Base-by-base conservation (phyloP, 352 stramenopile genomes). In the Globisporangium viniferum region DNA sequence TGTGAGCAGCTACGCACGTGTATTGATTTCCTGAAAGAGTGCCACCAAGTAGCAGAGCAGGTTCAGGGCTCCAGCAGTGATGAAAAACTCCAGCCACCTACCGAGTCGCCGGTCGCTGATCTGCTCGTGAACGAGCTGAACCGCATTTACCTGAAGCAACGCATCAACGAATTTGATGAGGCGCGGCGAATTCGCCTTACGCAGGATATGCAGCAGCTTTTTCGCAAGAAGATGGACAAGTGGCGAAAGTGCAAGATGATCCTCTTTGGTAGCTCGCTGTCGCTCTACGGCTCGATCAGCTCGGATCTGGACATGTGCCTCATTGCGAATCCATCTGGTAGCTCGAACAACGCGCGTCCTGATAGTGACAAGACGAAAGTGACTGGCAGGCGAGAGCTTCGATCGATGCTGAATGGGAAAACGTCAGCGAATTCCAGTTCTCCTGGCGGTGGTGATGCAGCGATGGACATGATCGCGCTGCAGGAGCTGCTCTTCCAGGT, bases 281-380 rank as follows among this genome's bases (percentile, higher is more conserved):
- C 86, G 51, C 86, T 78, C 56, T 94, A 85, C 48, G 88, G 88
- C 33, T 90, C 88, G 14, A 80, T 77, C 36, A 75, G 64, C 29
- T 95, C 84, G 46, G 88, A 95, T 67, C 61, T 94, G 22, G 88
- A 95, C 68, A 78, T 95, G 74, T 92, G 86, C 65, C 70, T 93
- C 10, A 73, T 89, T 22, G 60, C 77, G 1, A 62, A 69, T 10
- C 68, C 77, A 6, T 22, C 49, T 5, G 20, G n/a, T 3, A n/a
- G 20, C 14, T 49, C 20, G 2, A 49, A 14, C 6, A 24, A 5
- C 7, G 3, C 35, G 3, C 51, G 8, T n/a, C 36, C 36, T 29
- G n/a, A 7, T 9, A 57, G 20, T 24, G 14, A 49, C 14, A 44
- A 44, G 9, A 15, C 59, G 12, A 58, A 53, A 41, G 27, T 62